Evolutionary conservation across 2,329 filamentous ascomycete species (phyloP).

Genomic region (Didymella exigua): DNA sequence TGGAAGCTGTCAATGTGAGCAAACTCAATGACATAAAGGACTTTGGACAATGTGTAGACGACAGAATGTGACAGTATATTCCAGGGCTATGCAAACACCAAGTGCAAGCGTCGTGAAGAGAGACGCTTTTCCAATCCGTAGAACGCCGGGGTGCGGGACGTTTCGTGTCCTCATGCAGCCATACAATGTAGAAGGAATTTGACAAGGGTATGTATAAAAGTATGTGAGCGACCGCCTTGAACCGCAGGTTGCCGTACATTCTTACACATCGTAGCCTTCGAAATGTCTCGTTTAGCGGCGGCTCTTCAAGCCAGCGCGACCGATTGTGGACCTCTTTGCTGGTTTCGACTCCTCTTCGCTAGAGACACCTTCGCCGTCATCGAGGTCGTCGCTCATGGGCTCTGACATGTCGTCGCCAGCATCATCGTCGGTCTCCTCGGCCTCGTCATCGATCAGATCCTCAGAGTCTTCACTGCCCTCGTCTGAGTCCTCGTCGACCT

Average conservation of each 20-base stretch:
- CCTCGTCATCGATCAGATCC: slow-evolving; percentile 58
- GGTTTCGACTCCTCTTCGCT: slow-evolving; percentile 51
- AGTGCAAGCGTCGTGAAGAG: slow-evolving; percentile 11
- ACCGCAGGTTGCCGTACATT: slow-evolving; percentile 12
- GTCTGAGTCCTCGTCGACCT: slow-evolving; percentile 48
- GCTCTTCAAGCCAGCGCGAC: slow-evolving; percentile 38
- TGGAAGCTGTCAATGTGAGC: not conserved
- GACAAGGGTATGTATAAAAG: slow-evolving; percentile 4
- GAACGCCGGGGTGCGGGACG: slow-evolving; percentile 15
- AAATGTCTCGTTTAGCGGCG: slow-evolving; percentile 27
- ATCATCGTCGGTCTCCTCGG: slow-evolving; percentile 56
- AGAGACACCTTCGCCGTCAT: slow-evolving; percentile 51
- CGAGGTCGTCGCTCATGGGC: slow-evolving; percentile 53
- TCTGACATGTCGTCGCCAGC: slow-evolving; percentile 55
- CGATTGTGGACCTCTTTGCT: slow-evolving; percentile 42
- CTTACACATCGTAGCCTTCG: slow-evolving; percentile 15
- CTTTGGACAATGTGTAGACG: not conserved
- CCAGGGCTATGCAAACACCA: slow-evolving; percentile 19
- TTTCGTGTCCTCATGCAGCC: slow-evolving; percentile 7
- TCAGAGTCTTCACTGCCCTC: slow-evolving; percentile 65
- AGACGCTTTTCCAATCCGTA: slow-evolving; percentile 14
- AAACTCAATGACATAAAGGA: slow-evolving; percentile 1
- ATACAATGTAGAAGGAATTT: slow-evolving; percentile 6
- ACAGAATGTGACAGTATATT: slow-evolving; percentile 15
- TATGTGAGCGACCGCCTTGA: slow-evolving; percentile 3